Percentiles rank a stretch among this genome's conserved stretches.
Evolutionary conservation across 179 eudicot species (phyloP).

Genomic region (Beta lomatogona): DNA sequence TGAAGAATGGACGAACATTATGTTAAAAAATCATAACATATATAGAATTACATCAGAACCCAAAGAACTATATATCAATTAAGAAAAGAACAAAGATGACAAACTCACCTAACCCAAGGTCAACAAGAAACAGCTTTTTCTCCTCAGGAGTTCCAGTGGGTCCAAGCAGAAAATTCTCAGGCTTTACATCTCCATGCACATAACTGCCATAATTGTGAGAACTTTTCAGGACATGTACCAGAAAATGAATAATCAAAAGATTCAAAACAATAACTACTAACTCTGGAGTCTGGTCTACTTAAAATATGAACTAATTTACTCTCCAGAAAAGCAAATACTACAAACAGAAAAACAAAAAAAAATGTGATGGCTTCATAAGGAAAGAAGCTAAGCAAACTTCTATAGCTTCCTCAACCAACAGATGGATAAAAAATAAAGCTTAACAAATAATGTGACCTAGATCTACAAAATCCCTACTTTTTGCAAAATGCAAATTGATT

Average conservation of each 20-base stretch:
- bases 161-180: conserved; percentile 95
- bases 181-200: conserved; percentile 98
- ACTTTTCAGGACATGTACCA: not conserved
- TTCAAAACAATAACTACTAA: not conserved
- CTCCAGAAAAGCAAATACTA: not conserved
- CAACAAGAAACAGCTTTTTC: conserved; percentile 87
- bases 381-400: not conserved
- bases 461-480: not conserved
- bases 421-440: not conserved
- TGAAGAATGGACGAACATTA: conserved; percentile 29
- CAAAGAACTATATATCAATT: too few relatives aligned
- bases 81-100: not conserved
- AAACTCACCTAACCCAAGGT: conserved; percentile 79
- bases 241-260: not conserved
- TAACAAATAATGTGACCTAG: not conserved
- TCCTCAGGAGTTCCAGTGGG: conserved; percentile 84
- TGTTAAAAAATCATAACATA: not conserved
- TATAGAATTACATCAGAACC: too few relatives aligned
- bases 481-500: not conserved
- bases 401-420: not conserved
- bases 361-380: not conserved
- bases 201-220: conserved; percentile 45
- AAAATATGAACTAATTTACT: not conserved
- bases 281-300: not conserved
- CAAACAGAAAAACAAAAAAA: not conserved